Evolutionary conservation across 148 eudicot species (phyloP).

Genomic region (Oxyria digyna): DNA sequence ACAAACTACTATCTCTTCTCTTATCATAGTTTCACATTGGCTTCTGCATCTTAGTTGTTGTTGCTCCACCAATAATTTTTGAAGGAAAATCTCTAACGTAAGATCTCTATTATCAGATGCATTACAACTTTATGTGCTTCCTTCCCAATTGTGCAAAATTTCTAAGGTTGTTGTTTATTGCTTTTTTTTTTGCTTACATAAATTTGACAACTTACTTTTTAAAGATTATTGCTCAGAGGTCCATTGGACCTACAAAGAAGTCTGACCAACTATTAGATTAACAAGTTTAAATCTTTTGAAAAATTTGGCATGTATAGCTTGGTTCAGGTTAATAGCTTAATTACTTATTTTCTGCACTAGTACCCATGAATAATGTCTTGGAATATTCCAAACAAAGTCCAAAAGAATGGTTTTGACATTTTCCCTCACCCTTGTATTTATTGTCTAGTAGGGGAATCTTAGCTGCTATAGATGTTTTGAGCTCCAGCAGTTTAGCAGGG

Average conservation of each 20-base stretch:
- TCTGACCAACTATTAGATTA: too few relatives aligned
- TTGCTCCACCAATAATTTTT: slow-evolving; percentile 88
- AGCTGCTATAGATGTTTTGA: slow-evolving; percentile 50
- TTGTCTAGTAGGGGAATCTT: slow-evolving; percentile 64
- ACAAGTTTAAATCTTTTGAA: too few relatives aligned
- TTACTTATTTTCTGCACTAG: too few relatives aligned
- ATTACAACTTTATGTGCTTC: neutral
- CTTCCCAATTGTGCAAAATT: neutral
- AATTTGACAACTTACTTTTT: neutral
- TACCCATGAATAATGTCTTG: neutral
- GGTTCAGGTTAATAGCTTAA: too few relatives aligned
- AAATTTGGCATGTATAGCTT: too few relatives aligned
- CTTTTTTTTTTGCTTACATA: neutral
- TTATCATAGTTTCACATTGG: slow-evolving; percentile 65
- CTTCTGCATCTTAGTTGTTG: slow-evolving; percentile 66
- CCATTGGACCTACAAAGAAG: neutral
- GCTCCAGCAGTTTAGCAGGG: slow-evolving; percentile 8
- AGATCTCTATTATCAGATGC: slow-evolving; percentile 17
- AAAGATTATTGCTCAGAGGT: neutral
- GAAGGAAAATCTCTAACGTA: slow-evolving; percentile 84
- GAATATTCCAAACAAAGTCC: neutral
- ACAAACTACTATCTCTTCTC: slow-evolving; percentile 8
- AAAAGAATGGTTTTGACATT: neutral
- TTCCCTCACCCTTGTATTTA: slow-evolving; percentile 1
- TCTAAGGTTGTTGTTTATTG: neutral